These are phyloP conservation scores for Microbotryum scabiosae DNA, from an alignment of 1,284 basidiomycete genomes.

Conservation along the genomic window DNA sequence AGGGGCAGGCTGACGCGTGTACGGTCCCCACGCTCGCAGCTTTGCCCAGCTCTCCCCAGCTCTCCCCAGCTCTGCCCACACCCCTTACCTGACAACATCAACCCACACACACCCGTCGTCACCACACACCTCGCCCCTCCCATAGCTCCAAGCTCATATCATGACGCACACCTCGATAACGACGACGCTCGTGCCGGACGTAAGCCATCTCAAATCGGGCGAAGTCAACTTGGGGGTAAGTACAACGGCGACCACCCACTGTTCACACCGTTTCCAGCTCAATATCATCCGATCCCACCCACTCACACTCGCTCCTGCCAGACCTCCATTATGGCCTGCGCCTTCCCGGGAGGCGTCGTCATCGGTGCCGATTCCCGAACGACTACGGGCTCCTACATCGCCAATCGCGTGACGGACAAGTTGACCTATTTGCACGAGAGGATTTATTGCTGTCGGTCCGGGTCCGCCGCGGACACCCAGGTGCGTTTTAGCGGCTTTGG, in stretches of 20 bases:
- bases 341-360: slow-evolving; percentile 89
- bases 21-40: too few relatives aligned
- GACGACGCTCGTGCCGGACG: slow-evolving; percentile 41
- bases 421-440: slow-evolving; percentile 94
- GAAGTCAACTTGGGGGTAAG: slow-evolving; percentile 91
- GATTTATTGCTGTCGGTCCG: slow-evolving; percentile 97
- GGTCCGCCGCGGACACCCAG: slow-evolving; percentile 93
- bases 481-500: slow-evolving; percentile 21
- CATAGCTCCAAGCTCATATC: too few relatives aligned
- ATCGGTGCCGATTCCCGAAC: slow-evolving; percentile 96
- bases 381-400: slow-evolving; percentile 94
- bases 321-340: slow-evolving; percentile 99
- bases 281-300: not conserved
- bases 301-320: not conserved
- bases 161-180: not conserved
- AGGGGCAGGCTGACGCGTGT: too few relatives aligned
- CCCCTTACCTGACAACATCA: not conserved
- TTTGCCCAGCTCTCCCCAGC: not conserved
- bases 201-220: slow-evolving; percentile 64
- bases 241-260: slow-evolving; percentile 21
- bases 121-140: not conserved
- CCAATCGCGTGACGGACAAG: slow-evolving; percentile 98
- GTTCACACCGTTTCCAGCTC: not conserved
- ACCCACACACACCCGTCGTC: not conserved
- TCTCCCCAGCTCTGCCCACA: not conserved